These are phyloP conservation scores for Calamus simplicifolius DNA, from an alignment of 176 grass and related monocot genomes.

Conservation along the genomic window DNA sequence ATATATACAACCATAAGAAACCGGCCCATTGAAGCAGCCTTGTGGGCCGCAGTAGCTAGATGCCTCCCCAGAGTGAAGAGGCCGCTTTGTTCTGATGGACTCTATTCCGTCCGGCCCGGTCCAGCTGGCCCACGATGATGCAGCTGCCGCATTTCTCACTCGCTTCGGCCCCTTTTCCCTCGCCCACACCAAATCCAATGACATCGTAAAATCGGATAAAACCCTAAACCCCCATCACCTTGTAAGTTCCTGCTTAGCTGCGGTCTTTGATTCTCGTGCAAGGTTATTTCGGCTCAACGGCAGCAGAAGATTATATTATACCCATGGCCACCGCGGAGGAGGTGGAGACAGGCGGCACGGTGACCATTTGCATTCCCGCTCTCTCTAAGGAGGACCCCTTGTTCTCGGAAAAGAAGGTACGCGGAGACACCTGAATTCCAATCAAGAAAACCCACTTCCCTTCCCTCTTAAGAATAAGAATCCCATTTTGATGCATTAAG, in stretches of 20 bases:
- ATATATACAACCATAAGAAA: too few relatives aligned
- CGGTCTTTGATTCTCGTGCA: neutral
- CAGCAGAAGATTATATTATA: neutral
- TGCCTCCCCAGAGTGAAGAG: too few relatives aligned
- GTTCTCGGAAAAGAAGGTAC: slow-evolving; percentile 61
- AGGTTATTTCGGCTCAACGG: neutral
- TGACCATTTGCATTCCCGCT: slow-evolving; percentile 30
- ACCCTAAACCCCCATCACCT: neutral
- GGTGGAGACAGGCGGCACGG: neutral
- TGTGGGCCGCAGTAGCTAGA: too few relatives aligned
- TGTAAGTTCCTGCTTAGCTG: too few relatives aligned
- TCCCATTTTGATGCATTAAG: neutral
- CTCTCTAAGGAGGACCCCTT: slow-evolving; percentile 39
- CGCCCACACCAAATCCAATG: too few relatives aligned
- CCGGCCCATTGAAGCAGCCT: too few relatives aligned
- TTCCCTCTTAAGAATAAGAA: neutral
- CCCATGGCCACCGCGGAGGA: slow-evolving; percentile 7
- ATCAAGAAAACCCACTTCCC: neutral
- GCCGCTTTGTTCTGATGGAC: too few relatives aligned
- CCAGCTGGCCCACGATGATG: too few relatives aligned
- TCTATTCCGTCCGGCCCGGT: too few relatives aligned
- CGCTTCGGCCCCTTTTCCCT: too few relatives aligned
- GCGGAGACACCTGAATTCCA: neutral
- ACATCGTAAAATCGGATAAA: neutral
- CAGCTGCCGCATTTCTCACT: too few relatives aligned